Base-by-base conservation (phyloP, 768 basidiomycete genomes). In the Tephrocybe sp. region DNA sequence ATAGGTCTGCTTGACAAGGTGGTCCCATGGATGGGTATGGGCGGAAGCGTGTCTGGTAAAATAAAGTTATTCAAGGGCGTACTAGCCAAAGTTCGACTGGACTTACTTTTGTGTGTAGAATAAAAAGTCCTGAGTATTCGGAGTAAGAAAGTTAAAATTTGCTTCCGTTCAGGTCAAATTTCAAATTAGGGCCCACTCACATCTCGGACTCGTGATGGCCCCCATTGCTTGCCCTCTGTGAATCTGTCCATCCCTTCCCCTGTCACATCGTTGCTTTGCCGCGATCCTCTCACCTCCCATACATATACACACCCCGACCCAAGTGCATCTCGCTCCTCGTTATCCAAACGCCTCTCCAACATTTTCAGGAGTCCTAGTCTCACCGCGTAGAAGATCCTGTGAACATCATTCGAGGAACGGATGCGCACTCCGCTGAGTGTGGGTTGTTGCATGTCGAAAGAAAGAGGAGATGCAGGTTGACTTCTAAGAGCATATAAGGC, bases 161-260 rank as follows among this genome's bases (percentile, higher is more conserved):
- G 49, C 30, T 48, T 52, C 51, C 40, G 54, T 42, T 45, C 41
- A 47, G 53, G 50, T 47, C 5, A 33, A 62, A n/a, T n/a, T n/a
- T n/a, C n/a, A n/a, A n/a, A n/a, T n/a, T n/a, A n/a, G n/a, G n/a
- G n/a, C 84, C 54, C 34, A 36, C 34, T 36, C 62, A 88, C 88
- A 66, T 92, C 90, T 67, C 90, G 80, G 51, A 92, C 88, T 49
- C 90, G 82, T 43, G 88, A 90, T 34, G 90, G 84, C 36, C 86
- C 87, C 90, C 90, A 92, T 57, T 85, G 78, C 60, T 85, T 78
- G 20, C 90, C 90, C 65, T 92, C 90, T 3, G 90, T 92, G 68
- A 90, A 92, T 24, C 90, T 79, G 62, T 92, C 90, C 62, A 92
- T 92, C 25, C 88, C 86, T 26, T 89, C 75, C 12, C 88, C 88